These are phyloP conservation scores for Brassica cretica DNA, from an alignment of 345 rosid species.

Conservation along the genomic window DNA sequence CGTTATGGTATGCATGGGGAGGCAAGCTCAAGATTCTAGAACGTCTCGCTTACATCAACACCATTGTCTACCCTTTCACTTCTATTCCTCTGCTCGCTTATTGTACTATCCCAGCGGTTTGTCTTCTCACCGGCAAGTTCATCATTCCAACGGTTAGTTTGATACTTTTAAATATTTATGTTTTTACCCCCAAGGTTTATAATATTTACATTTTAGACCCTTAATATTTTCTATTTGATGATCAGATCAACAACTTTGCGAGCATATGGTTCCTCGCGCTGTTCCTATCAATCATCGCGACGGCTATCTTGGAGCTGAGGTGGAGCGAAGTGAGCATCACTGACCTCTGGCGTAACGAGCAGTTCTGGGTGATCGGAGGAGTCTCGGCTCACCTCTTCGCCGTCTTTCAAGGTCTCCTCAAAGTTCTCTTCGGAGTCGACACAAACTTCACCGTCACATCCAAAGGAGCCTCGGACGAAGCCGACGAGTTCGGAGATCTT, in stretches of 20 bases:
- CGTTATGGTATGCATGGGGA: conserved; percentile 91
- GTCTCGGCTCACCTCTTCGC: conserved; percentile 97
- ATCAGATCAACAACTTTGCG: conserved; percentile 77
- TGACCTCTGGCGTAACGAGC: conserved; percentile 96
- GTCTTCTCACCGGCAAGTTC: conserved; percentile 95
- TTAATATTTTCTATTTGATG: background rate
- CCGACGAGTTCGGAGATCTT: conserved; percentile 79
- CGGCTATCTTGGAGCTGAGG: conserved; percentile 80
- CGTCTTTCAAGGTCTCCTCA: conserved; percentile 94
- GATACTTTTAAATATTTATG: background rate
- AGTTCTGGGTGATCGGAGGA: conserved; percentile 97
- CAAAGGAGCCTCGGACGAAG: conserved; percentile 64
- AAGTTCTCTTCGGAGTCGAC: conserved; percentile 90
- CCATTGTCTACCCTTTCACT: conserved; percentile 94
- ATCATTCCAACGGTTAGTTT: conserved; percentile 82
- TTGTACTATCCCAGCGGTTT: conserved; percentile 88
- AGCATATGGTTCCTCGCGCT: conserved; percentile 91
- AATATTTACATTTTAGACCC: background rate
- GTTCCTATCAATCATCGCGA: conserved; percentile 82
- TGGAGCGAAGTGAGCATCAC: conserved; percentile 91
- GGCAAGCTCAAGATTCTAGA: conserved; percentile 90
- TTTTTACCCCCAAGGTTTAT: background rate
- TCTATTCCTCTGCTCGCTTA: conserved; percentile 93
- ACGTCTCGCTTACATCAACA: conserved; percentile 88
- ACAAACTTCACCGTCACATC: conserved; percentile 96